These are phyloP conservation scores for Priceomyces carsonii DNA, from an alignment of 805 yeast genomes.

Conservation along the genomic window DNA sequence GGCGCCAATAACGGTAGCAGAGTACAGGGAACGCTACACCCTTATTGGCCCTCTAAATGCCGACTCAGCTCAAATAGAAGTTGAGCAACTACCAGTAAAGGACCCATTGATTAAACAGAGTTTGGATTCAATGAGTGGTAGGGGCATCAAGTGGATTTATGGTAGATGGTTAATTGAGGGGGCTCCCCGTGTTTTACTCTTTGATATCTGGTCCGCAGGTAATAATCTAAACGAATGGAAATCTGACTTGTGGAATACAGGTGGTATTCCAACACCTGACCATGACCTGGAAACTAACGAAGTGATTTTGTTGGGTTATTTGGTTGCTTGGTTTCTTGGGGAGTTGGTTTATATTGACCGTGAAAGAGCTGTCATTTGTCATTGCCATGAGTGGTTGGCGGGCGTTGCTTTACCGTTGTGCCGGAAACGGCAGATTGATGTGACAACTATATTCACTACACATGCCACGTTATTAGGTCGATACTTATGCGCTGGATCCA, in stretches of 20 bases:
- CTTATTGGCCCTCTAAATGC: constrained; percentile 84
- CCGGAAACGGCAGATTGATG: constrained; percentile 87
- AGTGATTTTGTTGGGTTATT: constrained; percentile 87
- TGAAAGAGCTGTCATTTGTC: constrained; percentile 87
- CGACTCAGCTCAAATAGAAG: constrained; percentile 74
- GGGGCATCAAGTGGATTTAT: constrained; percentile 82
- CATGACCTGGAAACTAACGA: constrained; percentile 88
- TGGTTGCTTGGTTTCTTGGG: constrained; percentile 96
- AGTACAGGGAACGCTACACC: constrained; percentile 83
- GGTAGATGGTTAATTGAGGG: constrained; percentile 98
- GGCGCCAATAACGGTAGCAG: constrained; percentile 95
- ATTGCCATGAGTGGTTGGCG: constrained; percentile 98
- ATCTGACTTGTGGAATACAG: constrained; percentile 84
- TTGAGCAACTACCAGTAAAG: constrained; percentile 67
- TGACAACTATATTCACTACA: constrained; percentile 93
- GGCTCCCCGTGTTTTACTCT: constrained; percentile 88
- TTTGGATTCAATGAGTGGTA: constrained; percentile 72
- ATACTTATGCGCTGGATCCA: constrained; percentile 93
- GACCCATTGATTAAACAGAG: constrained; percentile 59
- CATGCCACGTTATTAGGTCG: constrained; percentile 96
- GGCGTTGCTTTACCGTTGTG: constrained; percentile 94
- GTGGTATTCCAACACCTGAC: constrained; percentile 92
- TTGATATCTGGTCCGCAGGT: constrained; percentile 79
- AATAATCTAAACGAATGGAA: constrained; percentile 86
- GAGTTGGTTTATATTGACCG: constrained; percentile 84